Conservation (phyloP, 2,329 filamentous ascomycete species). For the Clonostachys chloroleuca region DNA sequence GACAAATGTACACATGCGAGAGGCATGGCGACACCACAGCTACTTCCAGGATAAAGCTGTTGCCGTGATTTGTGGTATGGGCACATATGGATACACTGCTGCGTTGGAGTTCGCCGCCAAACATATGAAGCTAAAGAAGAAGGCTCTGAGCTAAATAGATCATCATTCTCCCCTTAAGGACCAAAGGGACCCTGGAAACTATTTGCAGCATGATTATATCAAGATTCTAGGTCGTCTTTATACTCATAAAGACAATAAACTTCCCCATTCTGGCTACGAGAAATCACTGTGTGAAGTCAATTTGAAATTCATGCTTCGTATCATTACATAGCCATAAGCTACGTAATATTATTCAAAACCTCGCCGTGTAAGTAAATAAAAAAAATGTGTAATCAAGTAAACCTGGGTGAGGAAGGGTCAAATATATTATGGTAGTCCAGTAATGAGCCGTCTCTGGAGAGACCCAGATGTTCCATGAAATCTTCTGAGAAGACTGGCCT, state of each 20-base stretch:
- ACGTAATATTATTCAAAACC: too few species aligned
- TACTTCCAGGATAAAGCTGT: constrained; percentile 73
- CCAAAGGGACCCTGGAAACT: too few species aligned
- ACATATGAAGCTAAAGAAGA: constrained; percentile 35
- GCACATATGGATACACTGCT: constrained; percentile 55
- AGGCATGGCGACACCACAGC: constrained; percentile 64
- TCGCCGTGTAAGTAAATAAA: too few species aligned
- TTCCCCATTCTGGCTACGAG: neutral
- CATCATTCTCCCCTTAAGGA: too few species aligned
- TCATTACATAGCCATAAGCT: too few species aligned
- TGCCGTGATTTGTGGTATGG: constrained; percentile 68
- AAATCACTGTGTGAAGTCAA: too few species aligned
- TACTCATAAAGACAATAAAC: neutral
- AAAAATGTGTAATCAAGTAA: too few species aligned
- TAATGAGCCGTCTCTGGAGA: neutral
- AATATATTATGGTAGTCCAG: too few species aligned
- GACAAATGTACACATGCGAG: constrained; percentile 68
- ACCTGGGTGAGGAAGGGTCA: too few species aligned
- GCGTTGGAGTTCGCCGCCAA: constrained; percentile 50
- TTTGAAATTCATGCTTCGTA: too few species aligned
- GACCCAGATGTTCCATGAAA: constrained; percentile 1
- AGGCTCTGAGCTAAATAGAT: constrained; percentile 5
- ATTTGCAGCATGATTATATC: neutral
- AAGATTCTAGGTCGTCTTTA: neutral
- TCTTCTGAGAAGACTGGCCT: constrained; percentile 2